Conservation (phyloP, 441 rosid genomes). For the Erodium trifolium region DNA sequence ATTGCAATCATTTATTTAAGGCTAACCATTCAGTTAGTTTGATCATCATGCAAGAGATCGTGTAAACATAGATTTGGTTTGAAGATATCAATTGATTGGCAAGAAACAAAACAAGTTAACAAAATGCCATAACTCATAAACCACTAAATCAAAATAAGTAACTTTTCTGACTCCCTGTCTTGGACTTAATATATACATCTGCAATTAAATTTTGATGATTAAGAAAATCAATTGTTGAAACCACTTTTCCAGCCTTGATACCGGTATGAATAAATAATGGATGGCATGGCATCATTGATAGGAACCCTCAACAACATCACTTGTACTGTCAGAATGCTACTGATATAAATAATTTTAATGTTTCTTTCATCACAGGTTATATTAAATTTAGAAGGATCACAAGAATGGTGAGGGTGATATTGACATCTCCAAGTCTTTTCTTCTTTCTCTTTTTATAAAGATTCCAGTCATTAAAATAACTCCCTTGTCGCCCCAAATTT, state of each 20-base stretch:
- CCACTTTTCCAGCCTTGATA: constrained; percentile 8
- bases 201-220: background rate
- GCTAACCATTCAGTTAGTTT: too few relatives aligned
- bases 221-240: background rate
- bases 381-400: constrained; percentile 18
- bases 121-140: background rate
- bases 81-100: background rate
- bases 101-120: background rate
- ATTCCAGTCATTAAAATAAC: constrained; percentile 3
- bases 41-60: too few relatives aligned
- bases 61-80: too few relatives aligned
- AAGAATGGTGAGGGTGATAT: constrained; percentile 6
- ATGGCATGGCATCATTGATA: constrained; percentile 12
- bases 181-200: background rate
- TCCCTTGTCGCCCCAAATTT: background rate
- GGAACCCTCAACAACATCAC: constrained; percentile 12
- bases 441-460: background rate
- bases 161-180: background rate
- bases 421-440: constrained; percentile 15
- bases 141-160: background rate
- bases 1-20: too few relatives aligned
- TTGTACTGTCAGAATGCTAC: constrained; percentile 16
- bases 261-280: constrained; percentile 9
- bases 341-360: constrained; percentile 9
- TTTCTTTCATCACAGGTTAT: constrained; percentile 15